phyloP scores from a whole-genome alignment of 2,329 filamentous ascomycete species.

The Penicillium sp. region DNA sequence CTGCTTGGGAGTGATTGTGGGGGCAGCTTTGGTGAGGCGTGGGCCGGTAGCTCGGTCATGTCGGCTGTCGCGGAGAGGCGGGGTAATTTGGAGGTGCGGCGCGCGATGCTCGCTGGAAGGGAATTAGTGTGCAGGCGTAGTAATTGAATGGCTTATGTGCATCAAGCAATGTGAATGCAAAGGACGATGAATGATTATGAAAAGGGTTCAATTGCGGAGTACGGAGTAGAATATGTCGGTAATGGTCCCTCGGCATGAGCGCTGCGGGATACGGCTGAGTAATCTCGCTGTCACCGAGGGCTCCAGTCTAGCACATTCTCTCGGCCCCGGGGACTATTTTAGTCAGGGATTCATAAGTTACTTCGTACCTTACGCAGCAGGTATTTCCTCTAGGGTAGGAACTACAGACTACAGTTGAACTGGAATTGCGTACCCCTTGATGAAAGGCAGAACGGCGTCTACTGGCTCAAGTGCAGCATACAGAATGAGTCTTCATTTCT shows the following conservation, averaged over 20 bases:
- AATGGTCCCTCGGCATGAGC: conserved; percentile 19
- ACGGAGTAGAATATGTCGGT: conserved; percentile 9
- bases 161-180: conserved; percentile 12
- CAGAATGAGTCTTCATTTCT: background rate
- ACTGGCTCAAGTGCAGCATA: background rate
- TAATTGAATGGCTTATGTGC: background rate
- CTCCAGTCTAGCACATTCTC: conserved; percentile 26
- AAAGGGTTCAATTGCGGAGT: conserved; percentile 5
- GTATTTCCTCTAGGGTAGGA: too few relatives aligned
- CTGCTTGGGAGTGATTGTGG: conserved; percentile 31
- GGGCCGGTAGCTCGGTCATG: conserved; percentile 56
- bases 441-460: background rate
- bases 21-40: conserved; percentile 50
- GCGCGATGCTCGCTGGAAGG: background rate
- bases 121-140: background rate
- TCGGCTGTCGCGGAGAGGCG: conserved; percentile 20
- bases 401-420: background rate
- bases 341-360: background rate
- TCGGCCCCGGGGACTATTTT: background rate
- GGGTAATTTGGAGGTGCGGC: conserved; percentile 4
- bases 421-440: background rate
- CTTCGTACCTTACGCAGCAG: too few relatives aligned
- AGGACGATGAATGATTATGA: conserved; percentile 6
- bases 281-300: conserved; percentile 19
- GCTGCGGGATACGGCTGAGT: conserved; percentile 18